Base-by-base conservation (phyloP, 1,284 basidiomycete genomes). In the Tylopilus sp. region DNA sequence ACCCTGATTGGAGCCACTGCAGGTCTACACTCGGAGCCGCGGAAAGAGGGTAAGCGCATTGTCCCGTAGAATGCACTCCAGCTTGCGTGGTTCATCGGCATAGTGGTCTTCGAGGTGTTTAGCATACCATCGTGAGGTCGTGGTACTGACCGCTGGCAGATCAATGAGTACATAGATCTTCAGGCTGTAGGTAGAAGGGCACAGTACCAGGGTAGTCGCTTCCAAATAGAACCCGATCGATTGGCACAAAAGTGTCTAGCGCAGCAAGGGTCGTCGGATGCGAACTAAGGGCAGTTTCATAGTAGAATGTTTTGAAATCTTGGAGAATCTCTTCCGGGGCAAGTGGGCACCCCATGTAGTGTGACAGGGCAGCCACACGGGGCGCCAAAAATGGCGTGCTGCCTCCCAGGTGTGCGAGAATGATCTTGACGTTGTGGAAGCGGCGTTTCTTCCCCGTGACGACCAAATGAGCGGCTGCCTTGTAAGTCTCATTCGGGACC, bases 401-500 rank as follows among this genome's bases (percentile, higher is more conserved):
- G 3, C 87, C 86, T 25, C 87, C 87, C 7, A 87, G 70, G 64
- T 89, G 87, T 14, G 87, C 78, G 11, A 89, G 78, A 44, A 89
- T 78, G 59, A 88, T 80, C 54, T 79, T 83, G 57, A 83, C 73
- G 49, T 78, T 70, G 26, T 75, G 67, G 60, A 79, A 86, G 54
- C 75, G 79, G 44, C 84, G 80, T 66, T 84, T 86, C 60, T 81
- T 81, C 44, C 84, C 83, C 2, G 84, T 78, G 28, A 88, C 81
- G 42, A 89, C 85, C 42, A 89, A 77, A 65, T 88, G 84, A 1
- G 86, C 80, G 35, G 86, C 86, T 4, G 85, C 87, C 71, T 88
- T 89, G 75, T 81, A 88, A 0, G 88, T 89, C 69, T 90, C 86
- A 62, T 86, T 84, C 13, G 87, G 86, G 0, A 87, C 85, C 86